Conservation (phyloP, 176 grass and related monocot genomes). For the Aegilops tauschii region DNA sequence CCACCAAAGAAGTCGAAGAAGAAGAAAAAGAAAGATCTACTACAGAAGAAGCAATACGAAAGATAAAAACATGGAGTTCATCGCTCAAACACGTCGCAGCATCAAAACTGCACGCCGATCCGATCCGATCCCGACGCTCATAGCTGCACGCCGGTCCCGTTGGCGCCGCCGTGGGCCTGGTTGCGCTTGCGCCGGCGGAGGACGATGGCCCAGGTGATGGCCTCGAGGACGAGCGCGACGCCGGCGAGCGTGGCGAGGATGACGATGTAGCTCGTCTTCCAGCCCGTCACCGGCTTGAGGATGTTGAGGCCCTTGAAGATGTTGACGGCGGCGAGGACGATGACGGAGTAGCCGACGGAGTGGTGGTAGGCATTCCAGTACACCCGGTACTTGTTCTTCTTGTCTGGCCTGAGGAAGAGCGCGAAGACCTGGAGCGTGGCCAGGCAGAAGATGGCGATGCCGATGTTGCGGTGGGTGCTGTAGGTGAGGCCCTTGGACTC, state of each 20-base stretch:
- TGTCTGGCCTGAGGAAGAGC: constrained; percentile 73
- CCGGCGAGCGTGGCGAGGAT: constrained; percentile 54
- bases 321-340: constrained; percentile 59
- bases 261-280: constrained; percentile 76
- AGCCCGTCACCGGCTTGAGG: constrained; percentile 57
- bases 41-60: background rate
- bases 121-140: background rate
- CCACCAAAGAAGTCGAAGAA: background rate
- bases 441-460: constrained; percentile 68
- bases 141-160: constrained; percentile 32
- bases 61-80: constrained; percentile 13
- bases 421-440: constrained; percentile 96
- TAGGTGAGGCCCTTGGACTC: constrained; percentile 67
- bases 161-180: constrained; percentile 22
- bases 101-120: constrained; percentile 26
- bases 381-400: constrained; percentile 81
- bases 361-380: constrained; percentile 97
- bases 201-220: constrained; percentile 70
- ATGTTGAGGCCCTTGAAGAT: constrained; percentile 91
- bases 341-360: constrained; percentile 69
- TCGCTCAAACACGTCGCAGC: constrained; percentile 14
- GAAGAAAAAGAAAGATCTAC: background rate
- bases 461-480: constrained; percentile 63
- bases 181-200: constrained; percentile 39
- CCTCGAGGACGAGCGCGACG: constrained; percentile 63